Evolutionary conservation across 1,284 basidiomycete species (phyloP), one percentile per base, ranked within the genome.

Genomic region (Trichosporon ovoides): DNA sequence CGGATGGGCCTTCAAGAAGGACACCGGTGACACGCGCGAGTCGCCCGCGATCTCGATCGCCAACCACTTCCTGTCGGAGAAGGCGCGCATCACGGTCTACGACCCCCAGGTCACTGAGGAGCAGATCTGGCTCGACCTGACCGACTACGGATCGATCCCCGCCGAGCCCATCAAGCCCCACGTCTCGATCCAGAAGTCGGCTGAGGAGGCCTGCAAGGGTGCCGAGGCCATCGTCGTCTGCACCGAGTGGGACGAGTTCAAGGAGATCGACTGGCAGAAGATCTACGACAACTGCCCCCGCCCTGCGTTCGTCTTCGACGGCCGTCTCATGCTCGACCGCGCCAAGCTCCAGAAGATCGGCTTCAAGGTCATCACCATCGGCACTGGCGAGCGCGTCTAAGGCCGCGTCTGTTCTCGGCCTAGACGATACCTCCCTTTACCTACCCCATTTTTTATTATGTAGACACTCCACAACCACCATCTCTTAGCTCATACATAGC

Each of bases 181-280:
- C 71, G 87, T 98, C 53, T 88, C 81, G 18, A 87, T 98, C 75
- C 85, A 80, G 64, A 70, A 79, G 40, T 86, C 85, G 11, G 91
- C 91, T 3, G 78, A 89, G 60, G 91, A 93, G 66, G 95, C 95
- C 5, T 95, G 91, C 81, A 83, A 84, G 74, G 82, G 87, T 62
- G 88, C 91, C 55, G 94, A 97, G 78, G 95, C 91, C 2, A 85
- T 98, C 64, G 89, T 97, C 54, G 85, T 97, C 72, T 77, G 76
- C 59, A 95, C 92, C 10, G 92, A 95, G 78, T 94, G 92, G 93
- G 90, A 89, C 77, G 92, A 98, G 80, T 99, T 98, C 83, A 83
- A 84, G 70, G 83, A 86, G 40, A 88, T 98, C 66, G 87, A 96
- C 79, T 99, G 95, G 95, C 77, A 83, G 69, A 66, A 71, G 68